Conservation (phyloP, 495 filamentous ascomycete species). For the Achaetomiella virescens region DNA sequence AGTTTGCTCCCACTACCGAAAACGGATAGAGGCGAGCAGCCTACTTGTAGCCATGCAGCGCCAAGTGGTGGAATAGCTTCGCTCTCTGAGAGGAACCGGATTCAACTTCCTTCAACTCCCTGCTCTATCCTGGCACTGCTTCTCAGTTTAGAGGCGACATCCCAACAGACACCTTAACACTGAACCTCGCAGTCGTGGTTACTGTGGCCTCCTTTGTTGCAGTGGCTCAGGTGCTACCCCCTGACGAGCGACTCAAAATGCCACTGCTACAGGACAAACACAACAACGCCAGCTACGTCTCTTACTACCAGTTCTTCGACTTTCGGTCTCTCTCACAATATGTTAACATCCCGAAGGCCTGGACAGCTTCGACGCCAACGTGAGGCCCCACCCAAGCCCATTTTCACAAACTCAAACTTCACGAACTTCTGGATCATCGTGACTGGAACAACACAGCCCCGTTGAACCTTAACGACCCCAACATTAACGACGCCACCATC, state of each 20-base stretch:
- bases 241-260: slow-evolving; percentile 41
- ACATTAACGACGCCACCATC: slow-evolving; percentile 35
- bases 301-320: slow-evolving; percentile 60
- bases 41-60: neutral
- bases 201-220: slow-evolving; percentile 13
- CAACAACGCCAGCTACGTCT: slow-evolving; percentile 50
- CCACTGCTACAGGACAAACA: slow-evolving; percentile 44
- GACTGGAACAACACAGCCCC: slow-evolving; percentile 45
- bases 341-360: slow-evolving; percentile 21
- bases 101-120: neutral
- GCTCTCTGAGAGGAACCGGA: too few relatives aligned
- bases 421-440: slow-evolving; percentile 53
- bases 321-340: slow-evolving; percentile 49
- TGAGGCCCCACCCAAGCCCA: slow-evolving; percentile 33
- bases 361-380: slow-evolving; percentile 22
- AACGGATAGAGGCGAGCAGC: neutral
- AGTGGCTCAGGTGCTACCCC: slow-evolving; percentile 22
- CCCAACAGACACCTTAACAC: neutral
- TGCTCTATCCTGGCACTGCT: too few relatives aligned
- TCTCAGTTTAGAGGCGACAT: neutral
- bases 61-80: too few relatives aligned
- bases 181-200: slow-evolving; percentile 12
- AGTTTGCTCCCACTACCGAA: neutral
- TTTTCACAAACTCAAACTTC: slow-evolving; percentile 35
- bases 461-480: slow-evolving; percentile 20